A percentile compares a stretch with the other conserved stretches of the same genome.
Evolutionary conservation across 2,329 filamentous ascomycete genomes (phyloP).

Genomic region (Fusarium cyanostomum): DNA sequence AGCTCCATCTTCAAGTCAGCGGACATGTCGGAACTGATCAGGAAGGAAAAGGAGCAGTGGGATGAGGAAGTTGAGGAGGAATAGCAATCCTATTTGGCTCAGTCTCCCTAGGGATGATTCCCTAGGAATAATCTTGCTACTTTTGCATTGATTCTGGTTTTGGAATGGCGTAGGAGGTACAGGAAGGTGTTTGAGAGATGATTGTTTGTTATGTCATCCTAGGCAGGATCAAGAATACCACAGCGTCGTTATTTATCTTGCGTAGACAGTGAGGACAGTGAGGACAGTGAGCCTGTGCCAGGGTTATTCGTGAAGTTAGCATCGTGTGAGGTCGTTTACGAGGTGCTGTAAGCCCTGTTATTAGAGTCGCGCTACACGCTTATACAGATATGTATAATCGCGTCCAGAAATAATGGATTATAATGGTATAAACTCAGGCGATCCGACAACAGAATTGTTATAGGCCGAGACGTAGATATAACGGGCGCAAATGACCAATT

Average conservation of each 20-base stretch:
- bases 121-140: not conserved
- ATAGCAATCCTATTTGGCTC: conserved; percentile 43
- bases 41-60: conserved; percentile 81
- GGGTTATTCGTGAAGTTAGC: too few species aligned
- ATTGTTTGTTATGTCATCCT: conserved; percentile 1
- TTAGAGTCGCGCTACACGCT: not conserved
- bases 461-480: not conserved
- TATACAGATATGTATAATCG: not conserved
- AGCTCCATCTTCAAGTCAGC: conserved; percentile 78
- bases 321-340: too few species aligned
- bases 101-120: conserved; percentile 7
- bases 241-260: not conserved
- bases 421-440: not conserved
- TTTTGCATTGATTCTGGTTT: conserved; percentile 6
- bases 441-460: not conserved
- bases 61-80: conserved; percentile 81
- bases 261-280: not conserved
- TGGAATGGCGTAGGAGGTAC: conserved; percentile 29
- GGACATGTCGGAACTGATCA: conserved; percentile 77
- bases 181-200: conserved; percentile 16
- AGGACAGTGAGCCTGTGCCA: too few species aligned
- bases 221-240: conserved; percentile 21
- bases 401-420: not conserved
- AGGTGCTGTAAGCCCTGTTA: too few species aligned
- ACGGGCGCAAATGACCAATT: conserved; percentile 11